These are phyloP conservation scores for carrot (Daucus carota) DNA, from an alignment of 129 eudicot species.

Conservation along the genomic window DH1_v3.0 NC_030385.2:41466001-41466500, in stretches of 20 bases:
- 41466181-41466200: neutral
- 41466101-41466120: neutral
- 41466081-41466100: conserved; percentile 3
- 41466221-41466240: neutral
- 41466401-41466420: neutral
- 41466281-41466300: conserved; percentile 16
- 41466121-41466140: neutral
- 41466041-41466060: neutral
- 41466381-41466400: neutral
- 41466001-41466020: conserved; percentile 1
- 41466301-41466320: conserved; percentile 5
- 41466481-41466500: no score
- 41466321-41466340: conserved; percentile 9
- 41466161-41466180: neutral
- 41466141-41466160: no score
- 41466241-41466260: neutral
- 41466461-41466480: no score
- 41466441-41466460: neutral
- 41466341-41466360: neutral
- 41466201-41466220: neutral
- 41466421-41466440: neutral
- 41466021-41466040: neutral
- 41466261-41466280: neutral
- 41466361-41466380: neutral
- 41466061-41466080: neutral